These are phyloP conservation scores for Monoraphidium neglectum DNA, from an alignment of 139 green algal species.

Conservation along the genomic window DNA sequence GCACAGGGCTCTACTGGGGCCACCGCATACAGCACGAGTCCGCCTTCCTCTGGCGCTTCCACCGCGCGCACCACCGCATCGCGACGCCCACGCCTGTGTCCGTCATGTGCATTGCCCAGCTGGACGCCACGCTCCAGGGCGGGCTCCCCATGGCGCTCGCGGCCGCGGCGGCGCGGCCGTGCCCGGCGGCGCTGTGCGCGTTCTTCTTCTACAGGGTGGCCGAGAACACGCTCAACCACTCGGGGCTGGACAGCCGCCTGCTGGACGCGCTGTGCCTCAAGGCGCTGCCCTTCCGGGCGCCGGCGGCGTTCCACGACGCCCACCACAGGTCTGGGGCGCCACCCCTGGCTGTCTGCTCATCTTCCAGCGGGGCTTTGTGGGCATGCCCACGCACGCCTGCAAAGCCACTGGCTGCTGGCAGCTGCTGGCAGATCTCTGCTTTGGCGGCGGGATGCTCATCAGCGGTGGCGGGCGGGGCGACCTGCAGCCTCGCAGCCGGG, in stretches of 20 bases:
- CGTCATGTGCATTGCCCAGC: constrained; percentile 17
- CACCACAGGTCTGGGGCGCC: no score
- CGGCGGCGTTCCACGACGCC: constrained; percentile 21
- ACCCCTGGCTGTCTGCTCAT: no score
- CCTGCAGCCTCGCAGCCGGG: no score
- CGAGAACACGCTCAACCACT: constrained; percentile 31
- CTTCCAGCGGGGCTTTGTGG: no score
- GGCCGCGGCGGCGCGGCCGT: constrained; percentile 5
- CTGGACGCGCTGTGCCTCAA: constrained; percentile 22
- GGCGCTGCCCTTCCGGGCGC: constrained; percentile 14
- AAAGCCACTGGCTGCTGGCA: no score
- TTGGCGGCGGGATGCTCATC: no score
- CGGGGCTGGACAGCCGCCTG: constrained; percentile 2
- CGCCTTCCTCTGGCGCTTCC: constrained; percentile 13
- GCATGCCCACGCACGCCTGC: no score
- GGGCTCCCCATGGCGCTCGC: constrained; percentile 19
- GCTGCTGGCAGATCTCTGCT: no score
- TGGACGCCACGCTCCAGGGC: constrained; percentile 24
- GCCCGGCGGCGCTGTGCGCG: constrained; percentile 9
- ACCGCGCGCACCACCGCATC: constrained; percentile 21
- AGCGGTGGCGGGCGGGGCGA: no score
- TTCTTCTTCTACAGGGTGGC: constrained; percentile 10
- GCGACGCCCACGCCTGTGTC: constrained; percentile 21
- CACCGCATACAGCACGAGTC: constrained; percentile 27
- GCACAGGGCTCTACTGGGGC: not conserved